A percentile compares a stretch with the other conserved stretches of the same genome.
These are phyloP conservation scores for Anthracocystis setariae DNA, from an alignment of 1,284 basidiomycete species.

Conservation along the genomic window DNA sequence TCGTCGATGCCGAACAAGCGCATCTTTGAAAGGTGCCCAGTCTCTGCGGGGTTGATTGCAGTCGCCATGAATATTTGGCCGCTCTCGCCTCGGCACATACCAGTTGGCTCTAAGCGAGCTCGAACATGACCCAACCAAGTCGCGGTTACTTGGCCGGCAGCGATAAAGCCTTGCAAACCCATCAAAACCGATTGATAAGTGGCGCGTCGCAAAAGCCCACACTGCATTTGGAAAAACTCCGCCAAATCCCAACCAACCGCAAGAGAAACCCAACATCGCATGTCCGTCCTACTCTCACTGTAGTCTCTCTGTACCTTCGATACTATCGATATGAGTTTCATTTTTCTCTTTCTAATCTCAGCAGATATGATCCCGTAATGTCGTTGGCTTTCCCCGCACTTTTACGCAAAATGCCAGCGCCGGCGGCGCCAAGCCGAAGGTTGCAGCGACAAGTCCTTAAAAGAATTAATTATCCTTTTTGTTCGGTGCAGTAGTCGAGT, in stretches of 20 bases:
- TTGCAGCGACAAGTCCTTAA: not conserved
- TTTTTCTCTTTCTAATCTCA: too few relatives aligned
- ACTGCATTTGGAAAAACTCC: too few relatives aligned
- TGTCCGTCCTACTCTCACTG: too few relatives aligned
- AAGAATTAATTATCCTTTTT: too few relatives aligned
- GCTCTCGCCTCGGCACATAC: not conserved
- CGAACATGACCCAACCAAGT: not conserved
- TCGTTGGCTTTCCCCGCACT: slow-evolving; percentile 1
- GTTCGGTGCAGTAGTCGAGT: too few relatives aligned
- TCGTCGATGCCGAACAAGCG: not conserved
- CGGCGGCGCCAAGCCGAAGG: slow-evolving; percentile 2
- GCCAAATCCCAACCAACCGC: too few relatives aligned
- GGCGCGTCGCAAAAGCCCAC: too few relatives aligned
- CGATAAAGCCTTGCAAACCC: slow-evolving; percentile 1
- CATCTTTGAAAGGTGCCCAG: too few relatives aligned
- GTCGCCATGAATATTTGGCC: too few relatives aligned
- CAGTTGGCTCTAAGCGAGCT: not conserved
- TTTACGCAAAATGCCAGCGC: not conserved
- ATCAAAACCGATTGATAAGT: slow-evolving; percentile 4
- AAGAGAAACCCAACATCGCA: too few relatives aligned
- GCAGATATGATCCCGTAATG: not conserved
- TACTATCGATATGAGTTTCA: too few relatives aligned
- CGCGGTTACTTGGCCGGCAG: not conserved
- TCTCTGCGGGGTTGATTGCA: not conserved
- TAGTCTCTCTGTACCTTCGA: too few relatives aligned